Evolutionary conservation across 2,329 filamentous ascomycete species (phyloP).

Genomic region (Colletotrichum cereale): DNA sequence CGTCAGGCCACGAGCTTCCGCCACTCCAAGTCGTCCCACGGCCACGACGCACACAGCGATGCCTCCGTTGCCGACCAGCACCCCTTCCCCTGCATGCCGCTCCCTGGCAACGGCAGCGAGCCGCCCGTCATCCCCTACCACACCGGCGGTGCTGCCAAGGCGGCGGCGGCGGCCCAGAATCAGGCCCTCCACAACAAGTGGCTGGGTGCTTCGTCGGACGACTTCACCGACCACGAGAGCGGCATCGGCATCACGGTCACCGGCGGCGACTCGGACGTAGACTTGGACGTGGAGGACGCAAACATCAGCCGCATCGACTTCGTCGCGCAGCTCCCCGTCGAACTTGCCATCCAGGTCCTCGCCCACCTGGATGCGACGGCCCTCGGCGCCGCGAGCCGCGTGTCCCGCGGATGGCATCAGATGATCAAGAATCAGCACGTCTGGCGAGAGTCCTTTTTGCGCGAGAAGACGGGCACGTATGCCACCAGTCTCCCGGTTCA

Average conservation of each 20-base stretch:
- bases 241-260: conserved; percentile 72
- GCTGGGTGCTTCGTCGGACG: conserved; percentile 57
- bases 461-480: conserved; percentile 71
- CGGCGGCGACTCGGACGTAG: conserved; percentile 54
- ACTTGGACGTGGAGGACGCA: conserved; percentile 52
- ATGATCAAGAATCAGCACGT: conserved; percentile 67
- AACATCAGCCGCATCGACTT: conserved; percentile 70
- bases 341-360: conserved; percentile 71
- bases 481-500: conserved; percentile 66
- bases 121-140: conserved; percentile 72
- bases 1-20: conserved; percentile 65
- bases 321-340: conserved; percentile 65
- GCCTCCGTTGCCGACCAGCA: conserved; percentile 46
- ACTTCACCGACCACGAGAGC: conserved; percentile 70
- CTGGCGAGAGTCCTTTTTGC: conserved; percentile 73
- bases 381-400: conserved; percentile 61
- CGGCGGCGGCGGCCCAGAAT: conserved; percentile 71
- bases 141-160: conserved; percentile 71
- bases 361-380: conserved; percentile 66
- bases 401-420: conserved; percentile 64
- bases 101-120: conserved; percentile 64
- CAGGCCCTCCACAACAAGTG: conserved; percentile 56
- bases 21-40: conserved; percentile 60
- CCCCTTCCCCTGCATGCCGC: conserved; percentile 47
- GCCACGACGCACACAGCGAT: conserved; percentile 52